phyloP scores from a whole-genome alignment of 202 grass and related monocot genomes.

The Tripidium arundinaceum region DNA sequence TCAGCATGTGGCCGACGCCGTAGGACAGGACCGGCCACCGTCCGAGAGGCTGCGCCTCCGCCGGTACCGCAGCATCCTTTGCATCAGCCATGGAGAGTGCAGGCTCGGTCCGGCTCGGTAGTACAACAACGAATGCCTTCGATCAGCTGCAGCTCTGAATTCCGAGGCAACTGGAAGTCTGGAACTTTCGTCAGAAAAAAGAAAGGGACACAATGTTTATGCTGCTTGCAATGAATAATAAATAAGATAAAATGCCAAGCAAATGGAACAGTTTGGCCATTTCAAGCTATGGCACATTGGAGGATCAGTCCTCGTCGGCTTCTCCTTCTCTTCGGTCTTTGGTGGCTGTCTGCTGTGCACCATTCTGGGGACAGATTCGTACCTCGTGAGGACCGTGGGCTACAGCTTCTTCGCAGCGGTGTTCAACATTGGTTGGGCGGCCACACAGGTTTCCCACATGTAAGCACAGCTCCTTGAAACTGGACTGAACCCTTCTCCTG shows the following conservation, averaged over 20 bases:
- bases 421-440: slow-evolving; percentile 78
- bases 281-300: slow-evolving; percentile 89
- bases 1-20: slow-evolving; percentile 69
- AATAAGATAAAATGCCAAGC: background rate
- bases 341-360: slow-evolving; percentile 68
- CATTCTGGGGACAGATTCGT: slow-evolving; percentile 57
- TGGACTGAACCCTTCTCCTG: background rate
- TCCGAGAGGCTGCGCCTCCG: slow-evolving; percentile 19
- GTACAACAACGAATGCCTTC: background rate
- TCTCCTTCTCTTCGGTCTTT: slow-evolving; percentile 85
- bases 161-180: background rate
- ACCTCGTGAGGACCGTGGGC: slow-evolving; percentile 46
- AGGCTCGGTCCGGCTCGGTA: background rate
- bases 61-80: background rate
- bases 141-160: slow-evolving; percentile 11
- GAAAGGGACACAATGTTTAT: background rate
- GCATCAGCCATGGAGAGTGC: slow-evolving; percentile 13
- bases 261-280: background rate
- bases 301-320: slow-evolving; percentile 54
- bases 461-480: slow-evolving; percentile 12
- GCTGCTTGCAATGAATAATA: background rate
- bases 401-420: slow-evolving; percentile 78
- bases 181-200: background rate
- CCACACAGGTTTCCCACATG: slow-evolving; percentile 89
- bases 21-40: slow-evolving; percentile 54